Conservation (phyloP, 305 asterid species). For the Fraxinus angustifolia region DNA sequence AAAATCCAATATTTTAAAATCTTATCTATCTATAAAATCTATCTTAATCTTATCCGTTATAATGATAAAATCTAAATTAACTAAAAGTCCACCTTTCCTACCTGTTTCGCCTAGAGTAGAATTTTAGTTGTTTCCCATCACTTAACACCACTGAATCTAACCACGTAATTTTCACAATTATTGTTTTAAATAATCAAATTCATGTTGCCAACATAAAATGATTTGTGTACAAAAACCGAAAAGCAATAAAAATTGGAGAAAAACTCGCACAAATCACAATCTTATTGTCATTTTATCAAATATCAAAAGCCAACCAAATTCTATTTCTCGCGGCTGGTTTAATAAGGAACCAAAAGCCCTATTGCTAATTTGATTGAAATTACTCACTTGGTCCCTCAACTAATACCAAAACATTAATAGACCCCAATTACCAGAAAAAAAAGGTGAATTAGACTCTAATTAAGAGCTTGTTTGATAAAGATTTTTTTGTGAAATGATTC, state of each 20-base stretch:
- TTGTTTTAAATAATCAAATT: background rate
- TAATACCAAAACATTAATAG: background rate
- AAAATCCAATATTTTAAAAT: background rate
- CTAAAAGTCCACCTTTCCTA: background rate
- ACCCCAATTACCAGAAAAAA: background rate
- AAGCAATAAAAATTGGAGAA: background rate
- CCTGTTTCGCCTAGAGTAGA: background rate
- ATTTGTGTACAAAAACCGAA: background rate
- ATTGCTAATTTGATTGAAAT: background rate
- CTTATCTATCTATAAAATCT: background rate
- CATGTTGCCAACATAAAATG: slow-evolving; percentile 1
- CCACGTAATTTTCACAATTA: background rate
- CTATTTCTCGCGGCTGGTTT: background rate
- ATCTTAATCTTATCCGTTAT: background rate
- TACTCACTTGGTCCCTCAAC: background rate
- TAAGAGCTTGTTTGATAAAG: background rate
- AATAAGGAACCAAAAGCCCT: background rate
- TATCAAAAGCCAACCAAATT: background rate
- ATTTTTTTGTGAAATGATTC: background rate
- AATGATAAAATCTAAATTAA: background rate
- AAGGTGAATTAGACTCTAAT: background rate
- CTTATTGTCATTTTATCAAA: background rate
- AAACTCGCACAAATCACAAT: background rate
- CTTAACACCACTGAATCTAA: background rate
- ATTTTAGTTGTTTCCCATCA: background rate